Conservation (phyloP, 208 protist genomes). For the Crithidia sp. region DNA sequence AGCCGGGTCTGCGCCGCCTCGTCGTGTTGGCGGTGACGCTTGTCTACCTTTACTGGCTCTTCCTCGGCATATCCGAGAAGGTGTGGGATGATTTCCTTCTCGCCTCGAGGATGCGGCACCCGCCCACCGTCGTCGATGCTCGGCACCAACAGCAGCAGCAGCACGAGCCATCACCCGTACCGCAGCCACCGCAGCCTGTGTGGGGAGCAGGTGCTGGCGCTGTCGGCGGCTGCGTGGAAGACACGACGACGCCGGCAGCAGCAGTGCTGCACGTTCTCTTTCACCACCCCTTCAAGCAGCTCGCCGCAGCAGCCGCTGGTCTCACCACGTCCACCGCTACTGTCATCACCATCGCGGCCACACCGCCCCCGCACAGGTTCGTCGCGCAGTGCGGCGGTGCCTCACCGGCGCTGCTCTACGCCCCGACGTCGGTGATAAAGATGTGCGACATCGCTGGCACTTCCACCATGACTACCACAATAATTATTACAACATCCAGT, state of each 20-base stretch:
- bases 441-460: slow-evolving; percentile 13
- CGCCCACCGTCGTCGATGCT: neutral
- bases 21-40: slow-evolving; percentile 19
- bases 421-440: slow-evolving; percentile 15
- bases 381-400: neutral
- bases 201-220: too few species aligned
- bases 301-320: neutral
- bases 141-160: neutral
- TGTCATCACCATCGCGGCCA: neutral
- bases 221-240: neutral
- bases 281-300: neutral
- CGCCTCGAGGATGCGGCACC: slow-evolving; percentile 27
- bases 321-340: neutral
- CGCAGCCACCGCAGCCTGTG: neutral
- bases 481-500: neutral
- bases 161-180: neutral
- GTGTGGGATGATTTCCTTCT: slow-evolving; percentile 36
- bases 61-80: slow-evolving; percentile 31
- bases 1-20: slow-evolving; percentile 15
- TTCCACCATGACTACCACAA: slow-evolving; percentile 11
- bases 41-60: slow-evolving; percentile 44
- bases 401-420: neutral
- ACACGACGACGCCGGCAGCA: neutral
- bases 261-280: slow-evolving; percentile 12
- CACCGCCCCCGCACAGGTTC: neutral